These are phyloP conservation scores for Bacterosira constricta DNA, from an alignment of 108 stramenopile genomes.

Conservation along the genomic window DNA sequence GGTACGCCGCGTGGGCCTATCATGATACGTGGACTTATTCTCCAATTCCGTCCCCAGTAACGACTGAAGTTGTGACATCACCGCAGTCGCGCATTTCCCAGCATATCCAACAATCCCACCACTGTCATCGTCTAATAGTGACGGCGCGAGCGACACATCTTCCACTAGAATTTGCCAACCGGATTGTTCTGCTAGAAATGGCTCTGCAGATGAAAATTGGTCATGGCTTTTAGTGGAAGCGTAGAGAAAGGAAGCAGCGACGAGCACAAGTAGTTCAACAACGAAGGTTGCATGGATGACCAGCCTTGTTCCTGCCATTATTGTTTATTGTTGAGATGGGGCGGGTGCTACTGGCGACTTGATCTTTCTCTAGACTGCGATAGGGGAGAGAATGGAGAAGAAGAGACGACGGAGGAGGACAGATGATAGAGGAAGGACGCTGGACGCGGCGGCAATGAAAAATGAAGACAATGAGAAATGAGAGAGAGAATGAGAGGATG, in stretches of 20 bases:
- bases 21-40: not conserved
- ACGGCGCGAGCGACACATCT: constrained; percentile 17
- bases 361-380: too few relatives aligned
- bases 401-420: too few relatives aligned
- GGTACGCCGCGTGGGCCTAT: not conserved
- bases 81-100: not conserved
- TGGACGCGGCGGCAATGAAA: not conserved
- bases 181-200: constrained; percentile 42
- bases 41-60: not conserved
- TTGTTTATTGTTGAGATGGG: not conserved
- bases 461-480: not conserved
- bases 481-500: too few relatives aligned
- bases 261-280: constrained; percentile 25
- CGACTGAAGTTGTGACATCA: not conserved
- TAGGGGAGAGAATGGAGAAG: too few relatives aligned
- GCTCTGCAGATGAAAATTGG: constrained; percentile 23
- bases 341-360: too few relatives aligned
- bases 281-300: constrained; percentile 43
- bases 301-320: constrained; percentile 52
- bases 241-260: constrained; percentile 29
- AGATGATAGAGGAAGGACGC: too few relatives aligned
- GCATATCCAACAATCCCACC: not conserved
- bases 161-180: constrained; percentile 40
- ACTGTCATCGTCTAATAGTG: not conserved
- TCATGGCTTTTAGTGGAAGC: constrained; percentile 15